Evolutionary conservation across 2,329 filamentous ascomycete species (phyloP).

Genomic region (Aspergillus sp.): DNA sequence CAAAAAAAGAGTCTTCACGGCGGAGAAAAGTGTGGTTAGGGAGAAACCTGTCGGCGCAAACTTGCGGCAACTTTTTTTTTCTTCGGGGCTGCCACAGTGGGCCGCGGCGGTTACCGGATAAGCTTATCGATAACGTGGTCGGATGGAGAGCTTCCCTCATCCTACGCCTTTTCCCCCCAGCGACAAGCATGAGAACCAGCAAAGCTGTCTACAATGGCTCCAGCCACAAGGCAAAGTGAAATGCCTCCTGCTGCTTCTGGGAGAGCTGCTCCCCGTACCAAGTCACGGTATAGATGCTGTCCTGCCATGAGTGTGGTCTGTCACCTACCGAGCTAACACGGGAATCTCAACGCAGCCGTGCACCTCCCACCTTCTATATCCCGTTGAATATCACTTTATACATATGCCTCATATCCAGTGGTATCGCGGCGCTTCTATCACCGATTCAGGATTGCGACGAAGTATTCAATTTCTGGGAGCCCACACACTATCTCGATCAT

Average conservation of each 20-base stretch:
- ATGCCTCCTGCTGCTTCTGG: slow-evolving; percentile 5
- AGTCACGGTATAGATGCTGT: slow-evolving; percentile 23
- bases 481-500: slow-evolving; percentile 88
- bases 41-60: slow-evolving; percentile 1
- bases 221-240: slow-evolving; percentile 14
- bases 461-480: slow-evolving; percentile 99
- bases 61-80: slow-evolving; percentile 20
- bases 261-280: slow-evolving; percentile 18
- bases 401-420: slow-evolving; percentile 69
- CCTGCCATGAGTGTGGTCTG: background rate
- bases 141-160: background rate
- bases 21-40: background rate
- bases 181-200: background rate
- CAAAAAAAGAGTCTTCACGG: slow-evolving; percentile 2
- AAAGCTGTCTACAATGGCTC: slow-evolving; percentile 6
- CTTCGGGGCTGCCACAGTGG: slow-evolving; percentile 28
- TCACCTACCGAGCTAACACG: background rate
- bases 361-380: slow-evolving; percentile 56
- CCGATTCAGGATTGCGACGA: slow-evolving; percentile 98
- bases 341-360: slow-evolving; percentile 20
- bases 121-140: slow-evolving; percentile 25
- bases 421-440: slow-evolving; percentile 74
- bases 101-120: slow-evolving; percentile 25
- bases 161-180: background rate
- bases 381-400: slow-evolving; percentile 76